These are phyloP conservation scores for Maudiozyma bulderi DNA, from an alignment of 805 yeast species.

Conservation along the genomic window DNA sequence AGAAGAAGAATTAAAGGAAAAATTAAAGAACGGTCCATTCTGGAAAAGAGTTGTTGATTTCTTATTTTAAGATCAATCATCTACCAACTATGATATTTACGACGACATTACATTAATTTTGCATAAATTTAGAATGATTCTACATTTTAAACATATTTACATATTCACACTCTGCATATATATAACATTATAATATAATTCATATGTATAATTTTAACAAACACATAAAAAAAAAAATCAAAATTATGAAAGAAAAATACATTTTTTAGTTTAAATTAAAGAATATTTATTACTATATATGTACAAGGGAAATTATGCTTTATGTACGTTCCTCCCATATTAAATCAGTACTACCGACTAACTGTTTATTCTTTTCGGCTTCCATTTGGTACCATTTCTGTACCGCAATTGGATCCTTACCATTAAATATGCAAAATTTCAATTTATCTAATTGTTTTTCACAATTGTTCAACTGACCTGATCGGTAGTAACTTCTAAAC, in stretches of 20 bases:
- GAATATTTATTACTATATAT: not conserved
- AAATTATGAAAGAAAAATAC: too few relatives aligned
- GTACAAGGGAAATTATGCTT: not conserved
- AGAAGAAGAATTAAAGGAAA: conserved; percentile 23
- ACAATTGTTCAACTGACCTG: conserved; percentile 70
- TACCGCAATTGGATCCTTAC: conserved; percentile 46
- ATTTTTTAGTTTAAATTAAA: too few relatives aligned
- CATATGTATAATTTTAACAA: too few relatives aligned
- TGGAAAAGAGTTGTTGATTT: conserved; percentile 20
- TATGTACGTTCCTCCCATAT: conserved; percentile 67
- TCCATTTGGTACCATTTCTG: conserved; percentile 63
- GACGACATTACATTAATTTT: not conserved
- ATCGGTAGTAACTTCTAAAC: conserved; percentile 70
- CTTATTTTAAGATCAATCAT: conserved; percentile 20
- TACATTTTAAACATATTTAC: too few relatives aligned
- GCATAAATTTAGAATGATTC: not conserved
- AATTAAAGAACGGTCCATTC: conserved; percentile 19
- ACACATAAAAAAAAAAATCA: too few relatives aligned
- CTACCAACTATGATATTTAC: not conserved
- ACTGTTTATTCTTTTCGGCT: conserved; percentile 45
- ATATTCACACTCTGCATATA: too few relatives aligned
- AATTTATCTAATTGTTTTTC: conserved; percentile 59
- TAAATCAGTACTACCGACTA: conserved; percentile 71
- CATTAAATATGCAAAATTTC: conserved; percentile 65
- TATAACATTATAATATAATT: too few relatives aligned